Conservation (phyloP, 352 stramenopile species). For the Phytopythium helicoides region DNA sequence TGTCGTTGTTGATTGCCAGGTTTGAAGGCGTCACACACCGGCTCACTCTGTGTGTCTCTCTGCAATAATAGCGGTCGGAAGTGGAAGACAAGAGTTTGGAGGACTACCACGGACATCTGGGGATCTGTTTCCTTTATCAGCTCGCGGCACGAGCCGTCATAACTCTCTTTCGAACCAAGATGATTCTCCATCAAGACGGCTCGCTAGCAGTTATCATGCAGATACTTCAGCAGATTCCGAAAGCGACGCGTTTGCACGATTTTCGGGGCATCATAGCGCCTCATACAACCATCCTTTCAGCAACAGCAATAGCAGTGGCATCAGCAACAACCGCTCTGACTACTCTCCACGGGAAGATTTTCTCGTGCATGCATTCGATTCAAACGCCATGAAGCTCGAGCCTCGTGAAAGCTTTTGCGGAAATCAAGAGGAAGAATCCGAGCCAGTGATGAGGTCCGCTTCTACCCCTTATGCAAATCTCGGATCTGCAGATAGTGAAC, state of each 20-base stretch:
- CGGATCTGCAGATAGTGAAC: background rate
- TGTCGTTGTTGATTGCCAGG: no score
- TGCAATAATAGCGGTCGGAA: background rate
- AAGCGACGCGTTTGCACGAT: no score
- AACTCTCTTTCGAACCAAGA: conserved; percentile 1
- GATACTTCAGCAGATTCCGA: background rate
- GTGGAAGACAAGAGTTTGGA: background rate
- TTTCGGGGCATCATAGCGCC: no score
- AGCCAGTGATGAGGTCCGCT: background rate
- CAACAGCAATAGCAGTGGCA: background rate
- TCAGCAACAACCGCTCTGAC: conserved; percentile 25
- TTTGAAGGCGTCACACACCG: no score
- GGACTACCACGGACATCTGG: background rate
- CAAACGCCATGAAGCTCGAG: conserved; percentile 46
- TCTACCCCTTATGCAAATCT: background rate
- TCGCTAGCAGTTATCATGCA: background rate
- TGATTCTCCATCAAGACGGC: background rate
- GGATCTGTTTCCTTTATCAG: background rate
- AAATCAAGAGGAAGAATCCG: background rate
- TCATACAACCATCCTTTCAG: background rate
- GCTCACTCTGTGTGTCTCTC: no score
- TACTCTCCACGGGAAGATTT: conserved; percentile 66
- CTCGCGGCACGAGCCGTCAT: background rate
- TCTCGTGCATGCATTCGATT: conserved; percentile 69
- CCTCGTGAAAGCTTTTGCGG: background rate